phyloP scores from a whole-genome alignment of 805 yeast species.

The Myxozyma lipomycoides region DNA sequence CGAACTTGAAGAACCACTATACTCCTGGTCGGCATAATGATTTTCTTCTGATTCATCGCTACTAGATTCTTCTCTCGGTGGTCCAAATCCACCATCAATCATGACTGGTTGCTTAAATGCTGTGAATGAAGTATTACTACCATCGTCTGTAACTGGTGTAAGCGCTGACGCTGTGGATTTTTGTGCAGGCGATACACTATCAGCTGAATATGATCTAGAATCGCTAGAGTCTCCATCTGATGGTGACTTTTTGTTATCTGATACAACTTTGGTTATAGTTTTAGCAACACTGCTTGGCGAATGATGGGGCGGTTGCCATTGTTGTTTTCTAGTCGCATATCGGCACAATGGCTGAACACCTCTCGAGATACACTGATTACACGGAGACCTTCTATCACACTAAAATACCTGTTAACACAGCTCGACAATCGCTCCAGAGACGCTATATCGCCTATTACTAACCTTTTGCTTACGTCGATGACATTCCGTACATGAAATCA shows the following conservation, averaged over 20 bases:
- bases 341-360: conserved; percentile 20
- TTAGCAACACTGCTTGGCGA: too few relatives aligned
- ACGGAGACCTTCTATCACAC: conserved; percentile 26
- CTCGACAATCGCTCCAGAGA: background rate
- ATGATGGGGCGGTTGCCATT: too few relatives aligned
- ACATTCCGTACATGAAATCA: conserved; percentile 26
- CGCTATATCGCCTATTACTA: background rate
- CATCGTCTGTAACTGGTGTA: background rate
- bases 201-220: too few relatives aligned
- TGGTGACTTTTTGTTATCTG: too few relatives aligned
- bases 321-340: conserved; percentile 5
- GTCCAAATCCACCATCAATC: background rate
- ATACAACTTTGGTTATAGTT: too few relatives aligned
- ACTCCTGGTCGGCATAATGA: background rate
- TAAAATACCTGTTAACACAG: conserved; percentile 1
- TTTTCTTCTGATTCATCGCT: background rate
- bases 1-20: background rate
- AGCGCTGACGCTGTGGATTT: background rate
- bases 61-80: background rate
- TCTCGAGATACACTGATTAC: conserved; percentile 23
- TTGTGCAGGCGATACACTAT: too few relatives aligned
- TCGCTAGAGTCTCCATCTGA: too few relatives aligned
- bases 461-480: conserved; percentile 28
- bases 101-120: background rate
- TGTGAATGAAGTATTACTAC: background rate